phyloP scores from a whole-genome alignment of 2,329 filamentous ascomycete genomes.

The Dryadomyces sulphureus region DNA sequence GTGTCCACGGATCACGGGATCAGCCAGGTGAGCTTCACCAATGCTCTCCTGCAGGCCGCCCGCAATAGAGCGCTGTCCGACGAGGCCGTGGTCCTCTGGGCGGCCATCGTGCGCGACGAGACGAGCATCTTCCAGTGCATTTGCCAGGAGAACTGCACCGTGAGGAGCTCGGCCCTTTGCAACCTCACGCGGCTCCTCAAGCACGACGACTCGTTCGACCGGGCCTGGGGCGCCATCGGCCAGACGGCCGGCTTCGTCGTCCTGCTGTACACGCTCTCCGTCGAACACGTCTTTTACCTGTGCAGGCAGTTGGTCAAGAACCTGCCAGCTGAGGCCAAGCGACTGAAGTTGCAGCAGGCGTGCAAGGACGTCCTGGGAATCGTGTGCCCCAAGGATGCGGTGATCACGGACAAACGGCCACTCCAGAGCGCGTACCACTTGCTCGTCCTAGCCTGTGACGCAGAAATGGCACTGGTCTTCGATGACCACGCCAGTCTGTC shows the following conservation, averaged over 20 bases:
- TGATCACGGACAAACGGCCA: background rate
- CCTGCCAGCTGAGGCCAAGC: background rate
- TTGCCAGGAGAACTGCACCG: background rate
- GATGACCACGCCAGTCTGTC: background rate
- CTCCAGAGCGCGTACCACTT: background rate
- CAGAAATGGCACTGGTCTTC: background rate
- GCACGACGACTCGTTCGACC: background rate
- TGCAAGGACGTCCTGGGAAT: background rate
- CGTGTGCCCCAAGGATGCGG: background rate
- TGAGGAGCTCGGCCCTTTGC: background rate
- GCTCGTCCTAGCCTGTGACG: background rate
- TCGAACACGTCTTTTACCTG: background rate
- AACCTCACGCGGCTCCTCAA: background rate
- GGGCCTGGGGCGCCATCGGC: background rate
- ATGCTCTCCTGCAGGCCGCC: background rate
- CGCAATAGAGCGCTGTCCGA: background rate
- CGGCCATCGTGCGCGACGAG: background rate
- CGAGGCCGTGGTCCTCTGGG: background rate
- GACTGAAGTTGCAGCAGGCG: background rate
- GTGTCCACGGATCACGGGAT: background rate
- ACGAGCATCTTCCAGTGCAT: background rate
- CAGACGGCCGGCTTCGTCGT: background rate
- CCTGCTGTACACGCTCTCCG: background rate
- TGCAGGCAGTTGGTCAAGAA: background rate
- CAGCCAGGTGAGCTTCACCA: background rate